These are phyloP conservation scores for Cyclocybe cylindracea DNA, from an alignment of 768 basidiomycete species.

Conservation along the genomic window DNA sequence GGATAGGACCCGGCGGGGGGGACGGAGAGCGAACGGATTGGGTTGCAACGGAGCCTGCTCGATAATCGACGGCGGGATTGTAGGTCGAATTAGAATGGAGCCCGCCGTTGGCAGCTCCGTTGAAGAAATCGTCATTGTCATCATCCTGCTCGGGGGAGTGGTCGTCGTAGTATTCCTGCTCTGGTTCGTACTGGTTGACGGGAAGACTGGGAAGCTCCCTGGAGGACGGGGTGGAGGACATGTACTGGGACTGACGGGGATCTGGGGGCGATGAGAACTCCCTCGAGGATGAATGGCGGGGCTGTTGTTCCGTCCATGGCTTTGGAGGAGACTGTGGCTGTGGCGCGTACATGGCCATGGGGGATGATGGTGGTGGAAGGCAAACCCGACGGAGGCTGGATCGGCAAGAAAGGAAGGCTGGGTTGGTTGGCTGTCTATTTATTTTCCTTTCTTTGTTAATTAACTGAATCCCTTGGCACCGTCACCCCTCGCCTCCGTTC, in stretches of 20 bases:
- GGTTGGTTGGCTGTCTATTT: constrained; percentile 2
- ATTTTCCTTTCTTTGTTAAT: neutral
- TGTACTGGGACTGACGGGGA: constrained; percentile 28
- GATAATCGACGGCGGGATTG: constrained; percentile 31
- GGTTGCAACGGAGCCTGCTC: constrained; percentile 43
- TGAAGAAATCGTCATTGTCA: constrained; percentile 49
- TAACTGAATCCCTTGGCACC: no score
- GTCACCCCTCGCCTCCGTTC: no score
- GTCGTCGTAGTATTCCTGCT: constrained; percentile 42
- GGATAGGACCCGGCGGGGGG: constrained; percentile 66
- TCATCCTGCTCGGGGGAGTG: constrained; percentile 45
- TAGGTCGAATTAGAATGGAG: constrained; percentile 30
- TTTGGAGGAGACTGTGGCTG: constrained; percentile 16
- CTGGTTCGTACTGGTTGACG: constrained; percentile 37
- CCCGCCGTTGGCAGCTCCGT: constrained; percentile 31
- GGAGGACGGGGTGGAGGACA: constrained; percentile 19
- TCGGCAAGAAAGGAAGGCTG: constrained; percentile 4
- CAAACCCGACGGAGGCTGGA: constrained; percentile 9
- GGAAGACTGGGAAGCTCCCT: constrained; percentile 24
- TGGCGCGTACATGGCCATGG: constrained; percentile 17
- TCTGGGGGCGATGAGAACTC: constrained; percentile 25
- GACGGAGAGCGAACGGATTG: constrained; percentile 69
- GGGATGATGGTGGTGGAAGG: constrained; percentile 15
- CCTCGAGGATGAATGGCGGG: constrained; percentile 24
- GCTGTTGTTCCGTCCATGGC: constrained; percentile 21